Conservation (phyloP, 148 eudicot species). For the Arctostaphylos glauca region DNA sequence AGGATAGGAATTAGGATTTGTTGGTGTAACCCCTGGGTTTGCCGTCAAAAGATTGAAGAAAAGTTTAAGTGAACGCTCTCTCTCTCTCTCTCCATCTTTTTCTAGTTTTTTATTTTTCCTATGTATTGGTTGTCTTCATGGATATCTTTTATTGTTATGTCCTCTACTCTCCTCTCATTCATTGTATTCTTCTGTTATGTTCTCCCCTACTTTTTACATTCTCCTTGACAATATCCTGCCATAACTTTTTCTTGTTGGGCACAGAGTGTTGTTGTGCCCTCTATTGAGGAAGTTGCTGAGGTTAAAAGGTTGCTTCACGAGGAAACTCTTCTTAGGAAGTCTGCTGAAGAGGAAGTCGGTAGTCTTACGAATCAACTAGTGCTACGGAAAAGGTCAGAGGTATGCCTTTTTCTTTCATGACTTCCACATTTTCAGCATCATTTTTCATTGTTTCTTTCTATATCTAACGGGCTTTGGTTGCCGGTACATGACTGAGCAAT, state of each 20-base stretch:
- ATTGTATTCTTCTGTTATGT: no score
- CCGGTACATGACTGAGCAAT: background rate
- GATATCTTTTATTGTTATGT: no score
- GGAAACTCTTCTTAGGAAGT: slow-evolving; percentile 53
- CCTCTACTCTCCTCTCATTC: no score
- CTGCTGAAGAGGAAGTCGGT: slow-evolving; percentile 64
- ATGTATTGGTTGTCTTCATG: no score
- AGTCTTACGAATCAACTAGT: slow-evolving; percentile 60
- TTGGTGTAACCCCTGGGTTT: no score
- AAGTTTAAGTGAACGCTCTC: no score
- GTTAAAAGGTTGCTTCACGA: slow-evolving; percentile 55
- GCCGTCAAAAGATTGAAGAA: no score
- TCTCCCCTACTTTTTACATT: background rate
- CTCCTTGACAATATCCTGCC: background rate
- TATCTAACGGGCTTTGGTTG: background rate
- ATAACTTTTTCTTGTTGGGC: background rate
- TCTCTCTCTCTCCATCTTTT: no score
- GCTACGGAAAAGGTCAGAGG: slow-evolving; percentile 65
- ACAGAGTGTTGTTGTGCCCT: slow-evolving; percentile 30
- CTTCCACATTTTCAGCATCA: slow-evolving; percentile 18
- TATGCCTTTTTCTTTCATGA: slow-evolving; percentile 23
- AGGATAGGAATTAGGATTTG: no score
- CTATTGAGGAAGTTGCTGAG: slow-evolving; percentile 50
- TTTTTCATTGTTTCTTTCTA: background rate
- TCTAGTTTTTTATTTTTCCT: no score